Base-by-base conservation (phyloP, 2,329 filamentous ascomycete genomes). In the Blastomyces silverae region DNA sequence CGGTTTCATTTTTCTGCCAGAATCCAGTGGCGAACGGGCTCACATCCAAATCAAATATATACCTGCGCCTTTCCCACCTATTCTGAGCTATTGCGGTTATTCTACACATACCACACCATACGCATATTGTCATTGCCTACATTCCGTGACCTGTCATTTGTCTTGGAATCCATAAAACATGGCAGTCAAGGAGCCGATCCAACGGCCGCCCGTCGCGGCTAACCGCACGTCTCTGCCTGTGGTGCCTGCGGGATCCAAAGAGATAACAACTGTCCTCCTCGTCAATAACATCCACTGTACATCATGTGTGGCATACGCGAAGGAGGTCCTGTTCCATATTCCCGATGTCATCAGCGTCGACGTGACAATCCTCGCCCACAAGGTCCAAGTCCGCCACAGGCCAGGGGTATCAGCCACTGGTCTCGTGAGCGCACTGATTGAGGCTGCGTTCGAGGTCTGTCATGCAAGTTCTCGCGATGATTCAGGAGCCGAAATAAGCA, bases 241-340 rank as follows among this genome's bases (percentile, higher is more conserved):
- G 8, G 6, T 10, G 3, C 25, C 50, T 13, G 15, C 31, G 31
- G 17, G 17, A 5, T 8, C 48, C 39, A 42, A 56, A 39, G 10
- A 25, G 1, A 42, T 37, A 37, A 73, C 73, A n/a, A 74, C 74
- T 22, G 71, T 75, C 28, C 76, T 81, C 39, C 76, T 80, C 64
- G 78, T 80, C 61, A 78, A 77, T 65, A 82, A 82, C 66, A 76
- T 82, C 50, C 80, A 82, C 69, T 82, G 80, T 68, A 72, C 79
- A 20, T 81, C 79, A 25, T 82, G 80, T 65, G 78, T 81, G 28
- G 72, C 78, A 57, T 78, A 80, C 68, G 76, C 79, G 58, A 75
- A 75, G 44, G 77, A 79, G 69, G 73, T 80, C n/a, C 71, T 82
- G 0, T 74, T 72, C 0, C 72, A 75, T 53, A 70, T 75, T 5